Conservation (phyloP, 345 rosid species). For the Syzygium aqueum region DNA sequence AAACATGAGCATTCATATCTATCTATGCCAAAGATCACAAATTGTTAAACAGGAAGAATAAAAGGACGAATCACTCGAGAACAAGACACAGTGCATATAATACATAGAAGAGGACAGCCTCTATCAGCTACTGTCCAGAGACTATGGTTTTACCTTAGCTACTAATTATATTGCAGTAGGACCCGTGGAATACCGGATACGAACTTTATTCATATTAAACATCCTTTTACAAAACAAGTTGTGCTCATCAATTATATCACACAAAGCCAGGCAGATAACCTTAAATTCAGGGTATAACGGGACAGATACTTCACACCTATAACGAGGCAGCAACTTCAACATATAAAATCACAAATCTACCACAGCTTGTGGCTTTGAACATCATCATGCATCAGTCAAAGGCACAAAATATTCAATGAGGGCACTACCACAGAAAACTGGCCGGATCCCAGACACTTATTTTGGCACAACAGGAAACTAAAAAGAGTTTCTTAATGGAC, state of each 20-base stretch:
- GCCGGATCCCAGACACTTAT: background rate
- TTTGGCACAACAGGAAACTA: background rate
- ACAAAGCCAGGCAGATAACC: background rate
- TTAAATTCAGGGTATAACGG: background rate
- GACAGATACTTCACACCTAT: background rate
- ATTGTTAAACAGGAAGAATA: background rate
- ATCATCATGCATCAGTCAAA: background rate
- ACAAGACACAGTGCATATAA: background rate
- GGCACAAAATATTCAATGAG: background rate
- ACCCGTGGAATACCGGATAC: background rate
- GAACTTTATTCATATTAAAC: background rate
- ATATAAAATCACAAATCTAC: background rate
- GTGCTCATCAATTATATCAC: background rate
- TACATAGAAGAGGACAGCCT: background rate
- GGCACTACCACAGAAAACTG: background rate
- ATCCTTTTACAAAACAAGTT: background rate
- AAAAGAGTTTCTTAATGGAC: background rate
- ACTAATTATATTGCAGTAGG: background rate
- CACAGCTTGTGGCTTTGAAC: background rate
- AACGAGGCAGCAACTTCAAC: background rate
- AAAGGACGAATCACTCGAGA: background rate
- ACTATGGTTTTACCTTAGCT: background rate
- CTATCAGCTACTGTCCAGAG: background rate
- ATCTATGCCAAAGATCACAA: background rate
- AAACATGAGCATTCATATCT: background rate